Evolutionary conservation across 805 yeast species (phyloP).

Genomic region (Schwanniomyces polymorphus): DNA sequence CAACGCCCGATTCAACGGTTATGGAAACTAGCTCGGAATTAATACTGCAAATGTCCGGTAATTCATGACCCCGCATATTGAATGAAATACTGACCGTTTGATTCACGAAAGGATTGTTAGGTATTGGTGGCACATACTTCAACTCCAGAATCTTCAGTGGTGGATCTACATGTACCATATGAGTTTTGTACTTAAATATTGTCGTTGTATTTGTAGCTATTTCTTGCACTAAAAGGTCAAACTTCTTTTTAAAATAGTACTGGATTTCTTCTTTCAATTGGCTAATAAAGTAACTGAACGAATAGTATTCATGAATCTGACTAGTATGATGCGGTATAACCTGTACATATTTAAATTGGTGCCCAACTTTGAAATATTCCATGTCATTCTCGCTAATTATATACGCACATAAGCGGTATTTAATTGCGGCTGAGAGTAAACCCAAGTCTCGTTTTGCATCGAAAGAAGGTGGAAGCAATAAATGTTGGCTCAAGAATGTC

Average conservation of each 20-base stretch:
- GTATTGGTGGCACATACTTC: slow-evolving; percentile 3
- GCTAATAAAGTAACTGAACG: background rate
- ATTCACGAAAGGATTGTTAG: background rate
- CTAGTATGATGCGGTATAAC: background rate
- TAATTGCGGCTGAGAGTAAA: background rate
- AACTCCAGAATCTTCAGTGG: background rate
- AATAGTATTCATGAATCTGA: background rate
- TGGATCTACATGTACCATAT: background rate
- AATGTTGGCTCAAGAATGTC: slow-evolving; percentile 2
- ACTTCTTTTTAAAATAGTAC: background rate
- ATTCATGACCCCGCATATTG: background rate
- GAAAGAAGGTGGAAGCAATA: slow-evolving; percentile 8
- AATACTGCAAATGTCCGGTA: slow-evolving; percentile 1
- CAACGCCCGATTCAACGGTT: slow-evolving; percentile 3
- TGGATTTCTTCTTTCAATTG: slow-evolving; percentile 1
- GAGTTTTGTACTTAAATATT: background rate
- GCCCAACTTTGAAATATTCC: slow-evolving; percentile 2
- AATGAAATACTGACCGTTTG: background rate
- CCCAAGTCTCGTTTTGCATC: background rate
- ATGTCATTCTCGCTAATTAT: slow-evolving; percentile 1
- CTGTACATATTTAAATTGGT: background rate
- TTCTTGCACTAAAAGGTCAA: background rate
- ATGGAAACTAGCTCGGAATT: slow-evolving; percentile 6
- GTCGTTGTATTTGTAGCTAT: background rate
- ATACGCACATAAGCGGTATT: slow-evolving; percentile 4